Evolutionary conservation across 1,139 yeast species (phyloP).

Genomic region (Saccharomyces uvarum): DNA sequence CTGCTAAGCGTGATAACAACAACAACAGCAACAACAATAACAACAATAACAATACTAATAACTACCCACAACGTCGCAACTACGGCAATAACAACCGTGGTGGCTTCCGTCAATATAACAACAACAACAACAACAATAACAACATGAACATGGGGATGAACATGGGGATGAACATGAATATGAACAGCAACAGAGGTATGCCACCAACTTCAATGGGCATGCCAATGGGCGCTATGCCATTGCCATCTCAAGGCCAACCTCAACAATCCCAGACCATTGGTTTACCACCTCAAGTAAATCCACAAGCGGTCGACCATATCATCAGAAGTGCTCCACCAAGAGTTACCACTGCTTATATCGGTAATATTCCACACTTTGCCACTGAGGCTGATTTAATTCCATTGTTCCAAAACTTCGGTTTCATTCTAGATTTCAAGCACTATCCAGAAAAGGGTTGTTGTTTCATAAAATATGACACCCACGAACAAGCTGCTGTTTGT

Average conservation of each 20-base stretch:
- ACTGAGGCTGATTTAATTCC: constrained; percentile 69
- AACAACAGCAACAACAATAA: constrained; percentile 31
- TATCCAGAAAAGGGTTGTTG: constrained; percentile 57
- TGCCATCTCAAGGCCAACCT: constrained; percentile 6
- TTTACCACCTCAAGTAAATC: constrained; percentile 34
- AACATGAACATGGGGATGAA: neutral
- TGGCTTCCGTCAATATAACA: constrained; percentile 15
- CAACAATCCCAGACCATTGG: constrained; percentile 20
- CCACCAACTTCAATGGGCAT: constrained; percentile 21
- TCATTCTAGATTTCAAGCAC: constrained; percentile 70
- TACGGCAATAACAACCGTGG: constrained; percentile 22
- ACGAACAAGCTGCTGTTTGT: constrained; percentile 83
- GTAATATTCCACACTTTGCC: constrained; percentile 73
- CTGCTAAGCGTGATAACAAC: constrained; percentile 57
- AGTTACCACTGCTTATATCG: constrained; percentile 75
- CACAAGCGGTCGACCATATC: constrained; percentile 60
- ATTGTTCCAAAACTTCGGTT: constrained; percentile 73
- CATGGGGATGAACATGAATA: neutral
- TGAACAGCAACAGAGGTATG: constrained; percentile 11
- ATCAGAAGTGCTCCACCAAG: constrained; percentile 71
- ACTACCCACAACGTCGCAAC: constrained; percentile 17
- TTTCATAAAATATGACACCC: constrained; percentile 78
- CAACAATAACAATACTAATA: constrained; percentile 17
- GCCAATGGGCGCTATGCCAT: constrained; percentile 19
- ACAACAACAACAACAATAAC: constrained; percentile 10